These are phyloP conservation scores for Umbelopsis vinacea DNA, from an alignment of 192 early-diverging fungal species.

Conservation along the genomic window DNA sequence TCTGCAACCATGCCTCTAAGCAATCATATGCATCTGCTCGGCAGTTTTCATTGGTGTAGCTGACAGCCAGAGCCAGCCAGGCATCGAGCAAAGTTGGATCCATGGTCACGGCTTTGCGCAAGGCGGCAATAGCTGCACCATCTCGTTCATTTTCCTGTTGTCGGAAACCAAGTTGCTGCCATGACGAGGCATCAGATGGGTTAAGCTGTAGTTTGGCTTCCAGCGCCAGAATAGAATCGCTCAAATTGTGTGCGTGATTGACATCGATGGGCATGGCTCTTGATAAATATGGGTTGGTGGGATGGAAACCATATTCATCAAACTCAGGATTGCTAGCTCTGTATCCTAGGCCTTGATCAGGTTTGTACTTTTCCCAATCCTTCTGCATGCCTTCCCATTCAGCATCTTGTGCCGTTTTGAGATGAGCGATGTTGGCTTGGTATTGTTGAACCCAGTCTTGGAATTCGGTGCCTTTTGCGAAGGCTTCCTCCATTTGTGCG, in stretches of 20 bases:
- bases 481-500: slow-evolving; percentile 56
- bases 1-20: slow-evolving; percentile 85
- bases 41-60: slow-evolving; percentile 92
- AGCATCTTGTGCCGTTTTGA: slow-evolving; percentile 61
- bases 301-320: slow-evolving; percentile 74
- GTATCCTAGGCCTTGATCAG: slow-evolving; percentile 47
- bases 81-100: slow-evolving; percentile 79
- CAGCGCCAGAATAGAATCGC: slow-evolving; percentile 88
- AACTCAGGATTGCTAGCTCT: slow-evolving; percentile 61
- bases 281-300: slow-evolving; percentile 73
- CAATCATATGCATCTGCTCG: slow-evolving; percentile 87
- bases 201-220: slow-evolving; percentile 87
- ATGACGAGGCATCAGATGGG: slow-evolving; percentile 77
- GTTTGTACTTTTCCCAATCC: slow-evolving; percentile 63
- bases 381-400: slow-evolving; percentile 78
- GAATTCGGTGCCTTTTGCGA: slow-evolving; percentile 53
- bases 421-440: slow-evolving; percentile 69
- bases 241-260: slow-evolving; percentile 63
- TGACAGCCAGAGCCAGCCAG: slow-evolving; percentile 87
- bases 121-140: slow-evolving; percentile 84
- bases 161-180: slow-evolving; percentile 84
- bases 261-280: slow-evolving; percentile 53
- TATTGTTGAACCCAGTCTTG: slow-evolving; percentile 74
- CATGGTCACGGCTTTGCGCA: slow-evolving; percentile 76
- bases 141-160: slow-evolving; percentile 99